These are phyloP conservation scores for Galerina sulciceps DNA, from an alignment of 768 basidiomycete species.

Conservation along the genomic window DNA sequence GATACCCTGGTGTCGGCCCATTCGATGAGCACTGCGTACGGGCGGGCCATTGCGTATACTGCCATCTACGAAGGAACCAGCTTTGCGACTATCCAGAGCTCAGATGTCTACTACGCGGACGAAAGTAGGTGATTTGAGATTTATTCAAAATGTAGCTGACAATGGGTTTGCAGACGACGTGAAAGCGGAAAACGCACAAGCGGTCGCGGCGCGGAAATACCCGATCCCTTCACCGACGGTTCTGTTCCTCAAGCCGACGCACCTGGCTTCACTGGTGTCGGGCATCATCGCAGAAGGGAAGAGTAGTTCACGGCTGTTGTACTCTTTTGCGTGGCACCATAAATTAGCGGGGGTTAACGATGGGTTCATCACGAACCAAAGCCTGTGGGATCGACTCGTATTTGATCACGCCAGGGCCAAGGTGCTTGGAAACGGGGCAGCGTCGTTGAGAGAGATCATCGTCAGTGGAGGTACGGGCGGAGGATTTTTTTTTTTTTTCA, in stretches of 20 bases:
- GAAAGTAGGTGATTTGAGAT: conserved; percentile 37
- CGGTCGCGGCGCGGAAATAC: conserved; percentile 39
- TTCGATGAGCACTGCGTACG: conserved; percentile 75
- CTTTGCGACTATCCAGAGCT: conserved; percentile 68
- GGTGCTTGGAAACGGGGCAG: conserved; percentile 63
- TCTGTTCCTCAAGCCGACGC: conserved; percentile 70
- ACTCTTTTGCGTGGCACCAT: conserved; percentile 75
- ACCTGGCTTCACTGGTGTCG: conserved; percentile 58
- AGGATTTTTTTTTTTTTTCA: background rate
- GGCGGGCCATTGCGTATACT: conserved; percentile 79
- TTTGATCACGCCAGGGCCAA: conserved; percentile 69
- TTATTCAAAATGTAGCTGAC: background rate
- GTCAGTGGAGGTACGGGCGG: conserved; percentile 67
- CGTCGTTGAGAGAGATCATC: conserved; percentile 68
- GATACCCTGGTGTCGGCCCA: conserved; percentile 83
- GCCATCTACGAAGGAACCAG: conserved; percentile 77
- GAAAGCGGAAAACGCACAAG: conserved; percentile 13
- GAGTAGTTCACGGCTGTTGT: conserved; percentile 51
- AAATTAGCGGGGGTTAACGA: conserved; percentile 71
- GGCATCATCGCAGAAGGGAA: conserved; percentile 59
- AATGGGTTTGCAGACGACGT: conserved; percentile 8
- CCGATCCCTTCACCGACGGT: conserved; percentile 79
- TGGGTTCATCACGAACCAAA: conserved; percentile 78
- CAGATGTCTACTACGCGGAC: conserved; percentile 51
- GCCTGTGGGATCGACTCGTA: conserved; percentile 83